Evolutionary conservation across 768 basidiomycete species (phyloP), one percentile per base, ranked within the genome.

Genomic region (Leccinum subgranulosum): DNA sequence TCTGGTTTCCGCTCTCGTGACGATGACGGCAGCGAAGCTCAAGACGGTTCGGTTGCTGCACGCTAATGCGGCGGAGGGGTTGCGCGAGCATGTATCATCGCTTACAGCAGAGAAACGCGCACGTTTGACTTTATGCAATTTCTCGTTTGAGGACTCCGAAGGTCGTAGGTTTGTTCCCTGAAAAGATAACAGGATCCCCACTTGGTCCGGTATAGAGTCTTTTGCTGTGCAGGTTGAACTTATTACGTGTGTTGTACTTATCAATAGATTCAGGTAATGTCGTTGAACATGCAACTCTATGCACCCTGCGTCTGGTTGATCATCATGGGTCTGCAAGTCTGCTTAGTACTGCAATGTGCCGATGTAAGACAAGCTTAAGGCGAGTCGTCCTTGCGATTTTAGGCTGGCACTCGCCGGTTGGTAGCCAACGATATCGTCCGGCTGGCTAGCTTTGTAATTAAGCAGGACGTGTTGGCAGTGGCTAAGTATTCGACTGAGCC

Each of bases 101-200:
- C 45, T 60, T 25, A 15, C 48, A n/a, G 31, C 51, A 27, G 53
- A 56, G 29, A 70, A 61, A 14, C 56, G 51, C 15, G 36, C 60
- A 21, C 29, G 23, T 23, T 39, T 63, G 17, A 27, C 41, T 31
- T 62, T 60, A 11, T 47, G 55, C 9, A 25, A 45, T 31, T 69
- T 70, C 47, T 60, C 53, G 5, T 52, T 70, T 39, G 67, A 71
- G 51, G 69, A 69, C 28, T 28, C 55, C 3, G 59, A 62, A n/a
- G 70, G 70, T 28, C 47, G 15, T 27, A 15, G 41, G 1, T 15
- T 71, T 14, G 51, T 68, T 55, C 29, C 27, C 41, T 61, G 59
- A 69, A 54, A 31, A 36, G 21, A 25, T 21, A 9, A 43, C 15
- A 34, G 34, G 41, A 43, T 19, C 3, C 12, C 1, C 15, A 0